Evolutionary conservation across 805 yeast species (phyloP).

Genomic region (Saturnispora quitensis): DNA sequence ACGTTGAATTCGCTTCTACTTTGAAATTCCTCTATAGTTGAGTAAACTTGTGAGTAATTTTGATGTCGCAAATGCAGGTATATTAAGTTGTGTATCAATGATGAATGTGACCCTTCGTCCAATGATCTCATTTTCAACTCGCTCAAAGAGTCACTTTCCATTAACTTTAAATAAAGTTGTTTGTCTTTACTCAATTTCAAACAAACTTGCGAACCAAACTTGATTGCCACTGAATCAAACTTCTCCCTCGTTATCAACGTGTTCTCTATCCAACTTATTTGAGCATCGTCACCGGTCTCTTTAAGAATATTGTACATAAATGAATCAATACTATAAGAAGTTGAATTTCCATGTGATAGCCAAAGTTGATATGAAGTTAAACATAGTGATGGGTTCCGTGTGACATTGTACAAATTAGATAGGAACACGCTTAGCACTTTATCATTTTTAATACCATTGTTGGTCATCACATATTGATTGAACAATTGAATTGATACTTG

Average conservation of each 20-base stretch:
- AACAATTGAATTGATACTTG: slow-evolving; percentile 23
- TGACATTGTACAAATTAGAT: slow-evolving; percentile 14
- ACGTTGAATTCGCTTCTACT: slow-evolving; percentile 6
- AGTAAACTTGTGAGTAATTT: slow-evolving; percentile 9
- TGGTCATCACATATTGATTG: slow-evolving; percentile 22
- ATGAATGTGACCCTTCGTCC: slow-evolving; percentile 9
- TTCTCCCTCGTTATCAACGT: slow-evolving; percentile 11
- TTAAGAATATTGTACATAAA: slow-evolving; percentile 16
- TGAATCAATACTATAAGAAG: slow-evolving; percentile 18
- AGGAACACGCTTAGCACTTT: slow-evolving; percentile 17
- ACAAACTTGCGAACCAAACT: slow-evolving; percentile 15
- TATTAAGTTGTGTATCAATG: slow-evolving; percentile 12
- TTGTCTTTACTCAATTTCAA: slow-evolving; percentile 10
- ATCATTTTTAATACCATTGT: slow-evolving; percentile 10
- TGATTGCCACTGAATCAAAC: slow-evolving; percentile 8
- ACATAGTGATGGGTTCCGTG: slow-evolving; percentile 18
- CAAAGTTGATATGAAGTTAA: slow-evolving; percentile 22
- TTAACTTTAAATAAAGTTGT: slow-evolving; percentile 9
- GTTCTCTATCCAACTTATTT: slow-evolving; percentile 18
- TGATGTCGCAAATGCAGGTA: slow-evolving; percentile 16
- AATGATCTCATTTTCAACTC: slow-evolving; percentile 10
- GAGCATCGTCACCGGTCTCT: slow-evolving; percentile 16
- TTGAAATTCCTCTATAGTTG: slow-evolving; percentile 5
- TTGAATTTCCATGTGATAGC: slow-evolving; percentile 15
- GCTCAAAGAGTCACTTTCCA: slow-evolving; percentile 10